Evolutionary conservation across 2,329 filamentous ascomycete species (phyloP), one percentile per base, ranked within the genome.

Genomic region (Capronia epimyces): DNA sequence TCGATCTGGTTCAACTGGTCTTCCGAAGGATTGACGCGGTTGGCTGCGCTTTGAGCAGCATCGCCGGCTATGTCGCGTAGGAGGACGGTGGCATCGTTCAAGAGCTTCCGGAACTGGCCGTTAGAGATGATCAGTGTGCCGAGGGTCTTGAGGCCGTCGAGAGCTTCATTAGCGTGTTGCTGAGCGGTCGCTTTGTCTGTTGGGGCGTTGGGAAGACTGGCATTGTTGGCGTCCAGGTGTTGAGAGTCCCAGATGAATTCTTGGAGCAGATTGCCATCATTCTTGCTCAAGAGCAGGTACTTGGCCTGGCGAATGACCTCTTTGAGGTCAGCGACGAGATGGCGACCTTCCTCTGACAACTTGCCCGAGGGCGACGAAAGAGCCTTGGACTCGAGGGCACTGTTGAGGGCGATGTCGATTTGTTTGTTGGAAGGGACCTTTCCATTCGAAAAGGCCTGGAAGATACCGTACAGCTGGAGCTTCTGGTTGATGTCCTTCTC

Each of bases 161-260:
- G 75, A 1, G 86, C 89, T 67, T 91, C 79, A 57, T 93, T 82
- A 34, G 85, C 88, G 66, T 98, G 88, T 65, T 91, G 84, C 71
- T 86, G 82, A 21, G 87, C 87, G 1, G 79, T 78, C 1, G 87
- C 83, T 74, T 89, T 94, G 65, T 82, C 79, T 42, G 95, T 62
- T 0, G 89, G 85, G 1, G 81, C 78, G 49, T 77, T 75, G 2
- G 88, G 87, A 1, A 76, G 69, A 51, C 72, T 68, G 21, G 87
- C 76, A 45, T 78, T 75, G 62, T 77, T 83, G 50, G 80, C 61
- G 37, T 59, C 72, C 56, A 93, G 83, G 41, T 86, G 79, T 65
- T 89, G 82, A 0, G 89, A 90, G 66, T 95, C 87, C 86, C 87
- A 98, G 70, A 97, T 88, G 70, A 98, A 97, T 64, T 98, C 90